phyloP scores from a whole-genome alignment of 352 stramenopile species.

The Globisporangium cystogenes region DNA sequence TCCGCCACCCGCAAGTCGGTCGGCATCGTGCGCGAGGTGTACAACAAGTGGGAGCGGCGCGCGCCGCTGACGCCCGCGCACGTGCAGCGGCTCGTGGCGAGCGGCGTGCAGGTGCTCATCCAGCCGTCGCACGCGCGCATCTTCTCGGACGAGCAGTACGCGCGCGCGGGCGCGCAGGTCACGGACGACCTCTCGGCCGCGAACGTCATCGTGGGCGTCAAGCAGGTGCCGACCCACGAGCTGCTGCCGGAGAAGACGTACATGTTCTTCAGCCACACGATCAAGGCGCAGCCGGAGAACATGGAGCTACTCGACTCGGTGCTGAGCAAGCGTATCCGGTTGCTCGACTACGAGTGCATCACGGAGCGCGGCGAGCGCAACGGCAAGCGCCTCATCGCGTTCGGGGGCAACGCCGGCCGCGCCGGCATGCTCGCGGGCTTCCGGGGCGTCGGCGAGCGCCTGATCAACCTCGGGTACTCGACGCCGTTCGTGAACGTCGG shows the following conservation, averaged over 20 bases:
- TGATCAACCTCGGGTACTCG: conserved; percentile 90
- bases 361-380: conserved; percentile 71
- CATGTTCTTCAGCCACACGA: conserved; percentile 97
- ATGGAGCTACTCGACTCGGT: conserved; percentile 93
- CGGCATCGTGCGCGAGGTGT: conserved; percentile 92
- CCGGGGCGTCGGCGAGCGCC: conserved; percentile 89
- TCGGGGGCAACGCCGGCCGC: conserved; percentile 92
- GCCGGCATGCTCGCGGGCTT: conserved; percentile 94
- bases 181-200: conserved; percentile 85
- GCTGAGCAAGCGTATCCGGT: conserved; percentile 87
- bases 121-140: conserved; percentile 90
- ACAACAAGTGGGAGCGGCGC: conserved; percentile 95
- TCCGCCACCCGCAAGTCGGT: conserved; percentile 42
- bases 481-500: conserved; percentile 94
- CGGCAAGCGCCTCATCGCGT: conserved; percentile 89
- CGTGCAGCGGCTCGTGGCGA: conserved; percentile 76
- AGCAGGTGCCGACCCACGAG: conserved; percentile 83
- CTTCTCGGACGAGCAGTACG: conserved; percentile 93
- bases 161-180: conserved; percentile 81
- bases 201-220: conserved; percentile 94
- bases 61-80: conserved; percentile 89
- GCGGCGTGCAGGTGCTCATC: conserved; percentile 88
- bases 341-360: conserved; percentile 98
- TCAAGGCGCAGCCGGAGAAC: conserved; percentile 96
- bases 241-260: conserved; percentile 92